Percentiles rank a stretch among this genome's conserved stretches.
Evolutionary conservation across 225 moss, liverwort and hornwort species (phyloP).

Genomic region (Straminergon stramineum): DNA sequence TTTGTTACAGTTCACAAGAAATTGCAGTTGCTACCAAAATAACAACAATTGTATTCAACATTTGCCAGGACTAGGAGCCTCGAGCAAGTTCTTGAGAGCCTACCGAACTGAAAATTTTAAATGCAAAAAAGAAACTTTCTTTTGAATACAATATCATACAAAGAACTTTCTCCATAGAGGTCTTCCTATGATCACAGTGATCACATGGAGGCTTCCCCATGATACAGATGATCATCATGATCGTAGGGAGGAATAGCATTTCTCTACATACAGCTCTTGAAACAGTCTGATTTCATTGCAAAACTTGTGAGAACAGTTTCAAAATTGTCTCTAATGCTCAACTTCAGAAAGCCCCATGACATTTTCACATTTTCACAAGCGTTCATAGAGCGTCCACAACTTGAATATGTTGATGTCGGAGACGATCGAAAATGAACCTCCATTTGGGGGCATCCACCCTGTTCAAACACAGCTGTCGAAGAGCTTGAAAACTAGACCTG

Average conservation of each 20-base stretch:
- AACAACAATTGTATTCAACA: not conserved
- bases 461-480: not conserved
- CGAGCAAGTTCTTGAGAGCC: not conserved
- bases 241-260: not conserved
- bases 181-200: not conserved
- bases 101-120: not conserved
- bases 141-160: not conserved
- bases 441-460: not conserved
- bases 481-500: conserved; percentile 33
- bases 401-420: not conserved
- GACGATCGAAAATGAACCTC: not conserved
- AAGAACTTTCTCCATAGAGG: not conserved
- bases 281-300: not conserved
- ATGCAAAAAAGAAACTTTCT: not conserved
- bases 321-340: not conserved
- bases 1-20: not conserved
- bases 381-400: not conserved
- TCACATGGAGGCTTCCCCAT: not conserved
- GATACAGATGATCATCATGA: not conserved
- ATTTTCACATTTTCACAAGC: not conserved
- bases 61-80: not conserved
- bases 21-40: not conserved
- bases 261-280: not conserved
- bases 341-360: not conserved
- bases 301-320: not conserved